A percentile compares a stretch with the other conserved stretches of the same genome.
phyloP scores from a whole-genome alignment of 768 basidiomycete species.

The Tylopilus rubrobrunneus region DNA sequence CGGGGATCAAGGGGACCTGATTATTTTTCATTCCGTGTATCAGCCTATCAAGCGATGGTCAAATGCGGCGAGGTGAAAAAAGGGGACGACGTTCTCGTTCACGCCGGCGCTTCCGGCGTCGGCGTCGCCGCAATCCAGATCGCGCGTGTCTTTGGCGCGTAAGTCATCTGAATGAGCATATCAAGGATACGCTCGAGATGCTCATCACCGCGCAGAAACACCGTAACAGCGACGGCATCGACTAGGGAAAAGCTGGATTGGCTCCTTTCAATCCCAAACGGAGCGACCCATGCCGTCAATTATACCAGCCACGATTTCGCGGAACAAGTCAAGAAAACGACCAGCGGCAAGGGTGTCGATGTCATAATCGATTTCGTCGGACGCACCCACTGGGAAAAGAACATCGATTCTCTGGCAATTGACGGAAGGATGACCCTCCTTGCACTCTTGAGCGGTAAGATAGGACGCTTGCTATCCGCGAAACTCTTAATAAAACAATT shows the following conservation, averaged over 20 bases:
- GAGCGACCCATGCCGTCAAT: constrained; percentile 75
- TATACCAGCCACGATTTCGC: constrained; percentile 85
- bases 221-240: constrained; percentile 84
- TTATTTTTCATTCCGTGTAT: not conserved
- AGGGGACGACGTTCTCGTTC: constrained; percentile 77
- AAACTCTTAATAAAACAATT: constrained; percentile 19
- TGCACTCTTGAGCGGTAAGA: constrained; percentile 60
- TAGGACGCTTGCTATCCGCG: constrained; percentile 10
- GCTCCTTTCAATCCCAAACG: constrained; percentile 61
- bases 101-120: constrained; percentile 90
- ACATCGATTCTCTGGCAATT: constrained; percentile 61
- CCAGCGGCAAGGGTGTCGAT: constrained; percentile 69
- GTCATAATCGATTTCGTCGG: constrained; percentile 86
- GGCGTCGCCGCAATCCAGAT: constrained; percentile 87
- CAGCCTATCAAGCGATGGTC: constrained; percentile 63
- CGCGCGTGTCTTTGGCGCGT: constrained; percentile 73
- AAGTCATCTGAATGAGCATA: constrained; percentile 26
- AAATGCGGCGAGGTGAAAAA: constrained; percentile 64
- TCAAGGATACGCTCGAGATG: not conserved
- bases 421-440: constrained; percentile 77
- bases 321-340: constrained; percentile 63
- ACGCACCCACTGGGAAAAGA: constrained; percentile 67
- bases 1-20: constrained; percentile 6
- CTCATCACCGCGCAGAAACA: constrained; percentile 39
- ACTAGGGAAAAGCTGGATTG: constrained; percentile 78